These are phyloP conservation scores for Vicia sativa DNA, from an alignment of 306 rosid genomes.

Conservation along the genomic window DNA sequence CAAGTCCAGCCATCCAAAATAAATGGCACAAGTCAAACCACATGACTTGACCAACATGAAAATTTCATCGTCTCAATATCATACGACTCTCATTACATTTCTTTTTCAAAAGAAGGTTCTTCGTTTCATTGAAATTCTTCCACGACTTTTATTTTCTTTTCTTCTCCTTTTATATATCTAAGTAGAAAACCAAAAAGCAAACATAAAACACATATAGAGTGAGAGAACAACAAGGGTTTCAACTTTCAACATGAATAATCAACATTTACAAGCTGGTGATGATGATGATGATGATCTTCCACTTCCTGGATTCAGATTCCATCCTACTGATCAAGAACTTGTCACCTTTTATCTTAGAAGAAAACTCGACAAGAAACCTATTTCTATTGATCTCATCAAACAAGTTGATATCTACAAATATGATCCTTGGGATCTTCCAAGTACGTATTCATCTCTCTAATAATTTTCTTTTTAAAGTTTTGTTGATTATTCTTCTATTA, in stretches of 20 bases:
- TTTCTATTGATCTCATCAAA: conserved; percentile 72
- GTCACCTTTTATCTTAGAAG: conserved; percentile 79
- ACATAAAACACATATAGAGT: background rate
- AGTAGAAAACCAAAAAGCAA: background rate
- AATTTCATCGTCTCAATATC: background rate
- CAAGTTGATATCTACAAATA: conserved; percentile 85
- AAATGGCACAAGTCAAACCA: conserved; percentile 1
- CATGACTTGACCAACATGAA: conserved; percentile 34
- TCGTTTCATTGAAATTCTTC: conserved; percentile 18
- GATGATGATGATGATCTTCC: conserved; percentile 39
- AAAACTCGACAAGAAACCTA: conserved; percentile 68
- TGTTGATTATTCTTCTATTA: background rate
- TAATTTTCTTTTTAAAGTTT: background rate
- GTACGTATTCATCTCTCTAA: conserved; percentile 44
- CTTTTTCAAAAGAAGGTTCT: conserved; percentile 3
- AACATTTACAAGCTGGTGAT: conserved; percentile 15
- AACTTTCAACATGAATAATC: conserved; percentile 32
- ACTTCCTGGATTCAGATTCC: conserved; percentile 92
- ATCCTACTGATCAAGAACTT: conserved; percentile 93
- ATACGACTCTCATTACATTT: background rate
- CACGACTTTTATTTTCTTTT: conserved; percentile 10
- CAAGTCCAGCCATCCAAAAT: conserved; percentile 5
- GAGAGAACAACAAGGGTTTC: conserved; percentile 25
- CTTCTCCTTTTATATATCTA: background rate
- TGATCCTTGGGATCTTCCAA: conserved; percentile 94